These are phyloP conservation scores for Acanthamoeba royreba DNA, from an alignment of 208 protist genomes.

Conservation along the genomic window DNA sequence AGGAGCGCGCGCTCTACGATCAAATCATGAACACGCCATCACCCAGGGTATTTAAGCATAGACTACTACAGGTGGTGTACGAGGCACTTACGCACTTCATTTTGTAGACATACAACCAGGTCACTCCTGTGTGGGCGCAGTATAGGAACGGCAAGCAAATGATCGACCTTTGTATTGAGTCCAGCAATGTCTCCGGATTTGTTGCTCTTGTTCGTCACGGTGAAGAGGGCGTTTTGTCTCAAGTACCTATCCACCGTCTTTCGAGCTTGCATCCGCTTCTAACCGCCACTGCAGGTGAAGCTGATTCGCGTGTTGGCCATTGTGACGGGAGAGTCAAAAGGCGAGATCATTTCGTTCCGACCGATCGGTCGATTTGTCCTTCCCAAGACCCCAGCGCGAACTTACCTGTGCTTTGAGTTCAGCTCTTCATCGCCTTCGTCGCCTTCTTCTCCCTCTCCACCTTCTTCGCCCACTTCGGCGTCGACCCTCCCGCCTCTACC, in stretches of 20 bases:
- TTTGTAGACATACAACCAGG: background rate
- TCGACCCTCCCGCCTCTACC: background rate
- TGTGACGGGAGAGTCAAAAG: constrained; percentile 9
- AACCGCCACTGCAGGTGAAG: constrained; percentile 43
- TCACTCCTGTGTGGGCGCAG: constrained; percentile 7
- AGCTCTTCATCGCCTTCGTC: background rate
- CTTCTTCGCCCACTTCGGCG: background rate
- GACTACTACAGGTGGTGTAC: too few species aligned
- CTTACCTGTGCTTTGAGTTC: constrained; percentile 24
- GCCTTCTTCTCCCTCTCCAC: background rate
- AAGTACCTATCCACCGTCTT: too few species aligned
- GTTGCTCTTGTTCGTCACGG: constrained; percentile 4
- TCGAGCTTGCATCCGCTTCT: too few species aligned
- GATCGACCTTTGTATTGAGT: background rate
- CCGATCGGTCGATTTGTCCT: background rate
- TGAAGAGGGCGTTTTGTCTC: background rate
- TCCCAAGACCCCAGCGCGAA: background rate
- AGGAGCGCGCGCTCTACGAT: background rate
- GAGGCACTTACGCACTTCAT: too few species aligned
- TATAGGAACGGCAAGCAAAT: constrained; percentile 34
- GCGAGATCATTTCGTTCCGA: background rate
- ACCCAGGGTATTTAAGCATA: background rate
- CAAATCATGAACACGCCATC: background rate
- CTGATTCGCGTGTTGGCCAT: constrained; percentile 33
- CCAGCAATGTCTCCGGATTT: background rate